Conservation (phyloP, 2,329 filamentous ascomycete species). For the Ophiobolus disseminans region DNA sequence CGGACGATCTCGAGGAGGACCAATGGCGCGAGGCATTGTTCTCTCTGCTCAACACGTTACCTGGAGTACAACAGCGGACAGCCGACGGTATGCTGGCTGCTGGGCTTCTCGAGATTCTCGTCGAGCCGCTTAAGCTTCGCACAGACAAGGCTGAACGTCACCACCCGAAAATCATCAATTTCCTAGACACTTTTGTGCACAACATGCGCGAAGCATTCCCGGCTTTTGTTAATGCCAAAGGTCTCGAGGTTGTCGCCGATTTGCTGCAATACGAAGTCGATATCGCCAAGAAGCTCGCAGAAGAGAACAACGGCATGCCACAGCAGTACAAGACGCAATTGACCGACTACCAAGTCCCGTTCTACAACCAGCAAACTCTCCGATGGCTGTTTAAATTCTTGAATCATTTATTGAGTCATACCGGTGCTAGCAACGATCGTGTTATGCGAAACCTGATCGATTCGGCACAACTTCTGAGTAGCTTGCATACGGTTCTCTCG, state of each 20-base stretch:
- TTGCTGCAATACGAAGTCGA: conserved; percentile 81
- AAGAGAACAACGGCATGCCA: conserved; percentile 74
- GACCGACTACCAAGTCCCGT: conserved; percentile 93
- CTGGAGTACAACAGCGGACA: conserved; percentile 72
- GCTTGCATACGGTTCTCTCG: conserved; percentile 80
- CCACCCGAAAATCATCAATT: conserved; percentile 82
- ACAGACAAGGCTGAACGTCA: conserved; percentile 83
- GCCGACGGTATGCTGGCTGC: conserved; percentile 86
- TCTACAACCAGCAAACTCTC: conserved; percentile 89
- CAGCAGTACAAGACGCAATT: conserved; percentile 76
- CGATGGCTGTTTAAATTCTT: conserved; percentile 96
- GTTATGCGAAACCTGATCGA: conserved; percentile 92
- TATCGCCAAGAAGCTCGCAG: conserved; percentile 70
- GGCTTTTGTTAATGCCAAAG: conserved; percentile 79
- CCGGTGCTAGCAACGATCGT: conserved; percentile 84
- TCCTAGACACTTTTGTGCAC: conserved; percentile 88
- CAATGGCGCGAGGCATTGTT: conserved; percentile 93
- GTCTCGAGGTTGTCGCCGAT: conserved; percentile 88
- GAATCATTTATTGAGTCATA: conserved; percentile 89
- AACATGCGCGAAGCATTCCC: conserved; percentile 84
- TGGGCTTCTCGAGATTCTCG: conserved; percentile 86
- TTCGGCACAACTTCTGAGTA: conserved; percentile 81
- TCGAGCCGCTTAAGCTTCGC: conserved; percentile 84
- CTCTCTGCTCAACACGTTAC: conserved; percentile 82
- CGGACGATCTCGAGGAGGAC: conserved; percentile 73